Base-by-base conservation (phyloP, 2,329 filamentous ascomycete species). In the Botrytis tulipae region DNA sequence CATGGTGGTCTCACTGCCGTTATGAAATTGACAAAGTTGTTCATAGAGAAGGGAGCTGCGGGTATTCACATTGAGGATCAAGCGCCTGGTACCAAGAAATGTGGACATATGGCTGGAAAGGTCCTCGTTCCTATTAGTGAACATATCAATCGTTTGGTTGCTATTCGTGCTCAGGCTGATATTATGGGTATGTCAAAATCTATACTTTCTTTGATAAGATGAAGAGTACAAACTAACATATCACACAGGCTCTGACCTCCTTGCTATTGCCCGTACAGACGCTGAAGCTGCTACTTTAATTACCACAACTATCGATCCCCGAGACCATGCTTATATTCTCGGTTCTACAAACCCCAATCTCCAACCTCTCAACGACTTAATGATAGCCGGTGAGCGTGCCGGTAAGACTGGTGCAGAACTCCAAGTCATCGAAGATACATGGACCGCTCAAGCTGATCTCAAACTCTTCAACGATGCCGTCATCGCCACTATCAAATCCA, bases 11-110 rank as follows among this genome's bases (percentile, higher is more conserved):
- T 99, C 76, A 98, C 96, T n/a, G 96, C 96, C 73, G 92, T 98
- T 79, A 98, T 99, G 96, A 99, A 98, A 88, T 90, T 99, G 79
- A 98, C 96, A 77, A 98, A 98, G 87, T 89, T 98, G 73, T 98
- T 99, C 83, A 85, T 98, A 77, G 96, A 99, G 86, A 94, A 95
- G 84, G 96, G 96, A 79, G 96, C 96, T 63, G 96, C 96, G 60
- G 96, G 96, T 78, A 98, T 99, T 80, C 96, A 99, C 85, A 98
- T 99, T 79, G 96, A 99, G 85, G 96, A 99, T 83, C 96, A 98
- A 84, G 95, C 96, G 6, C 95, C 96, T 4, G 96, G 96, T 72
- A 98, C 96, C 68, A 99, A 99, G 90, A 99, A 99, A 89, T 99
- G 96, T 83, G 96, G 96, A 76, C 96, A 98, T 85, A 98, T 98